Conservation (phyloP, 129 eudicot species). For the Tagetes erecta region DNA sequence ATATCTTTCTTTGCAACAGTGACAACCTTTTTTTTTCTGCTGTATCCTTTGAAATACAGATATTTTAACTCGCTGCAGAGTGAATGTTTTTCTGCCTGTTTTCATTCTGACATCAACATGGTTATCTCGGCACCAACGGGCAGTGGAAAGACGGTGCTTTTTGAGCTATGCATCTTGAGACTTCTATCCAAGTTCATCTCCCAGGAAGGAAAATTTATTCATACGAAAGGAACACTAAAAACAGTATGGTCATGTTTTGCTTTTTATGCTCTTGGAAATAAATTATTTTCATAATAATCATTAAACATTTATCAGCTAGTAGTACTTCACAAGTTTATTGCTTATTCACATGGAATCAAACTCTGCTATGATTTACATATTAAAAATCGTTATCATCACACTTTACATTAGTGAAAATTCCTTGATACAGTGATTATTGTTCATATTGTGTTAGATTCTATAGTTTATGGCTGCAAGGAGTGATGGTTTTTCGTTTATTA, state of each 20-base stretch:
- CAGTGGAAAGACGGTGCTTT: conserved; percentile 99
- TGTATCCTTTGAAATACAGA: conserved; percentile 42
- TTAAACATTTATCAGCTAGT: conserved; percentile 16
- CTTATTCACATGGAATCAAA: conserved; percentile 6
- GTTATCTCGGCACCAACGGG: conserved; percentile 99
- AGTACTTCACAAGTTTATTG: conserved; percentile 20
- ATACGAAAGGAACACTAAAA: conserved; percentile 77
- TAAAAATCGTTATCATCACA: conserved; percentile 20
- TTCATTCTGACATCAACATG: conserved; percentile 89
- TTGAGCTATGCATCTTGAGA: conserved; percentile 94
- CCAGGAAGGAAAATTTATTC: conserved; percentile 67
- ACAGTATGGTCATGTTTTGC: conserved; percentile 57
- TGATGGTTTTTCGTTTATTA: conserved; percentile 19
- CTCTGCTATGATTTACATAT: conserved; percentile 22
- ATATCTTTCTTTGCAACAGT: conserved; percentile 20
- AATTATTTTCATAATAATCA: conserved; percentile 8
- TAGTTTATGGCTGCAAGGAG: conserved; percentile 11
- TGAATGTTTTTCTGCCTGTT: conserved; percentile 94
- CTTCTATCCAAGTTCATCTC: conserved; percentile 81
- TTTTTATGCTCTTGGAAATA: conserved; percentile 16
- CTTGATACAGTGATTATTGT: conserved; percentile 11
- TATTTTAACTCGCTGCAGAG: conserved; percentile 98
- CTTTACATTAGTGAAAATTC: conserved; percentile 15
- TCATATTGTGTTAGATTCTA: conserved; percentile 2
- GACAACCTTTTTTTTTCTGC: neutral